A percentile compares a stretch with the other conserved stretches of the same genome.
phyloP scores from a whole-genome alignment of 495 filamentous ascomycete genomes.

The Aspergillus sclerotioniger region DNA sequence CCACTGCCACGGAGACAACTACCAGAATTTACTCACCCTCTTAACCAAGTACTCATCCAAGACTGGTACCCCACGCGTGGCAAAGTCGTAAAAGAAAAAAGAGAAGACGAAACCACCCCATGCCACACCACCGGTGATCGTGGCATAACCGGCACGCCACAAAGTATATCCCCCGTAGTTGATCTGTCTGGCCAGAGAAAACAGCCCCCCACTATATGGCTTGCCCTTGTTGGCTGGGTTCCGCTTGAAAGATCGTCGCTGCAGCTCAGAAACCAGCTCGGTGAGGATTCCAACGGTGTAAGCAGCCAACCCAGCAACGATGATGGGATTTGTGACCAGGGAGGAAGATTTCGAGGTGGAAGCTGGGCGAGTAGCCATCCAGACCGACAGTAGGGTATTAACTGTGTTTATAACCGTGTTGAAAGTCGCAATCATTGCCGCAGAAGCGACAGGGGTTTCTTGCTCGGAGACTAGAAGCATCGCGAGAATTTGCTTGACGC shows the following conservation, averaged over 20 bases:
- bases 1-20: too few relatives aligned
- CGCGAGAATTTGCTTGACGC: constrained; percentile 53
- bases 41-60: too few relatives aligned
- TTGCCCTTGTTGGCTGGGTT: constrained; percentile 52
- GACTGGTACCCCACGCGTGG: too few relatives aligned
- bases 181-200: constrained; percentile 51
- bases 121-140: too few relatives aligned
- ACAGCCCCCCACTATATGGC: constrained; percentile 52
- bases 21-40: too few relatives aligned
- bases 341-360: neutral
- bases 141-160: constrained; percentile 54
- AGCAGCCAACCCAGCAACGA: constrained; percentile 40
- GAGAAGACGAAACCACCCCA: too few relatives aligned
- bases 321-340: constrained; percentile 21
- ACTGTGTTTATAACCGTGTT: constrained; percentile 49
- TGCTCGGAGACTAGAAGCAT: constrained; percentile 38
- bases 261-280: constrained; percentile 51
- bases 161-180: constrained; percentile 59
- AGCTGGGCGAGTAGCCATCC: constrained; percentile 36
- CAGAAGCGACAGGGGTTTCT: constrained; percentile 31
- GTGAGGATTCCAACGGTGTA: constrained; percentile 47
- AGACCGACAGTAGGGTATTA: constrained; percentile 46
- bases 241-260: constrained; percentile 54
- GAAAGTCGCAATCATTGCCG: constrained; percentile 33
- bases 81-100: too few relatives aligned